Percentiles rank a stretch among this genome's conserved stretches.
Conservation (phyloP, 2,329 filamentous ascomycete genomes). For the Fusarium clavum region DNA sequence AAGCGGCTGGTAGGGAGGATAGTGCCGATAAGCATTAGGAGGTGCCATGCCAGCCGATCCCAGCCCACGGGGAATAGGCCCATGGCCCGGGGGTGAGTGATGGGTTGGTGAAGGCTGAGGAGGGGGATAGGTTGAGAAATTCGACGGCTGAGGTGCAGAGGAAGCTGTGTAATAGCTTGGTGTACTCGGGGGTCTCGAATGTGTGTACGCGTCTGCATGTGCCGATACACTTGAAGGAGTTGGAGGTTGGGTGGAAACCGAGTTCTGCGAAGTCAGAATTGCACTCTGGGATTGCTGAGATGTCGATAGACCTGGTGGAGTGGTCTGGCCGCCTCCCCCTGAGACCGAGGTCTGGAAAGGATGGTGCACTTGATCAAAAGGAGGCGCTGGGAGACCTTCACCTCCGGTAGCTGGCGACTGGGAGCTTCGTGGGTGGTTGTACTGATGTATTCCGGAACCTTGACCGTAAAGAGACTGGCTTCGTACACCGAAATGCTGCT, state of each 20-base stretch:
- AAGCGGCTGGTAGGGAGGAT: conserved; percentile 61
- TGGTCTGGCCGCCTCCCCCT: conserved; percentile 55
- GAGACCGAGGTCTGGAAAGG: conserved; percentile 72
- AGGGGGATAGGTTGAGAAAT: conserved; percentile 58
- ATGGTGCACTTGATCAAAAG: conserved; percentile 75
- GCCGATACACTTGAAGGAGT: conserved; percentile 65
- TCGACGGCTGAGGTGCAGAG: conserved; percentile 59
- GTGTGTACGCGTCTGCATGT: conserved; percentile 67
- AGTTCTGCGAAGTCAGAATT: conserved; percentile 46
- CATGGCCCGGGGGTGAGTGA: conserved; percentile 59
- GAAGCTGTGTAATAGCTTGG: conserved; percentile 70
- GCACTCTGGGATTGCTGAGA: conserved; percentile 46
- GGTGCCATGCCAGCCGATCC: conserved; percentile 57
- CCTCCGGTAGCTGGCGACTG: conserved; percentile 64
- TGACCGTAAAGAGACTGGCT: conserved; percentile 56
- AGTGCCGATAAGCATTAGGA: conserved; percentile 64
- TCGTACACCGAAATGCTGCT: conserved; percentile 47
- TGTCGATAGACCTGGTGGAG: conserved; percentile 45
- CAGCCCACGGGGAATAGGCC: conserved; percentile 55
- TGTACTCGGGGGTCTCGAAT: conserved; percentile 65
- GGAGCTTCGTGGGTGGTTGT: conserved; percentile 50
- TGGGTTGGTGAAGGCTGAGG: conserved; percentile 53
- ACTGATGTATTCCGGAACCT: conserved; percentile 61
- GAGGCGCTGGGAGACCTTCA: conserved; percentile 73
- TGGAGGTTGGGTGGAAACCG: conserved; percentile 57